These are phyloP conservation scores for Podospora conica DNA, from an alignment of 495 filamentous ascomycete genomes.

Conservation along the genomic window DNA sequence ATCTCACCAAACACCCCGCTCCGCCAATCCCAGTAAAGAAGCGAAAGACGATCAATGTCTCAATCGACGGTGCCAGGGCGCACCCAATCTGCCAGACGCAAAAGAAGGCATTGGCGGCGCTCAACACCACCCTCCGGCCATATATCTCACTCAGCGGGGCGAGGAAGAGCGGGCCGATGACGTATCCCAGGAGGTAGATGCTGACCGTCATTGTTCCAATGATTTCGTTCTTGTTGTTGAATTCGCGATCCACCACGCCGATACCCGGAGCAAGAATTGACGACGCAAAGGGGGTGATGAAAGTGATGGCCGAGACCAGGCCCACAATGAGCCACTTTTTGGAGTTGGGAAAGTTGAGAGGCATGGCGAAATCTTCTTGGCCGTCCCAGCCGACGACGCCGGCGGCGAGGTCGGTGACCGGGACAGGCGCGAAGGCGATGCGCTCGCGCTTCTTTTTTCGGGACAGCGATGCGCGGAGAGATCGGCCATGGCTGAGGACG, in stretches of 20 bases:
- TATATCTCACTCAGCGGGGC: constrained; percentile 72
- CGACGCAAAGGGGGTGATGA: constrained; percentile 58
- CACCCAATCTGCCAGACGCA: constrained; percentile 65
- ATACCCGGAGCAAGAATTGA: constrained; percentile 62
- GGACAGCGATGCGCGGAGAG: not conserved
- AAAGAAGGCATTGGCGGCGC: constrained; percentile 59
- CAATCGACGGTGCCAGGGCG: constrained; percentile 56
- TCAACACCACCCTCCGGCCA: constrained; percentile 58
- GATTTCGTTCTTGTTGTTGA: constrained; percentile 37
- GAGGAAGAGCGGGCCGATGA: constrained; percentile 46
- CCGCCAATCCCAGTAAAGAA: constrained; percentile 50
- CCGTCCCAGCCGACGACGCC: constrained; percentile 54
- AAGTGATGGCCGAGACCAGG: constrained; percentile 42
- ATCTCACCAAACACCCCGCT: constrained; percentile 27
- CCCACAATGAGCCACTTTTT: constrained; percentile 68
- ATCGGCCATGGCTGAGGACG: constrained; percentile 8
- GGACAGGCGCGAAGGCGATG: constrained; percentile 28
- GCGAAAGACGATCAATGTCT: constrained; percentile 56
- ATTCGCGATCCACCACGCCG: constrained; percentile 45
- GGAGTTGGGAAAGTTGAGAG: constrained; percentile 55
- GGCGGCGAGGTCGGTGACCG: constrained; percentile 38
- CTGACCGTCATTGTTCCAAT: constrained; percentile 36
- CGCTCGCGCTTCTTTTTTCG: constrained; percentile 17
- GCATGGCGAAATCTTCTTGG: constrained; percentile 63
- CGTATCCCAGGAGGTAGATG: constrained; percentile 41